These are phyloP conservation scores for Didymella sp. DNA, from an alignment of 2,329 filamentous ascomycete species.

Conservation along the genomic window DNA sequence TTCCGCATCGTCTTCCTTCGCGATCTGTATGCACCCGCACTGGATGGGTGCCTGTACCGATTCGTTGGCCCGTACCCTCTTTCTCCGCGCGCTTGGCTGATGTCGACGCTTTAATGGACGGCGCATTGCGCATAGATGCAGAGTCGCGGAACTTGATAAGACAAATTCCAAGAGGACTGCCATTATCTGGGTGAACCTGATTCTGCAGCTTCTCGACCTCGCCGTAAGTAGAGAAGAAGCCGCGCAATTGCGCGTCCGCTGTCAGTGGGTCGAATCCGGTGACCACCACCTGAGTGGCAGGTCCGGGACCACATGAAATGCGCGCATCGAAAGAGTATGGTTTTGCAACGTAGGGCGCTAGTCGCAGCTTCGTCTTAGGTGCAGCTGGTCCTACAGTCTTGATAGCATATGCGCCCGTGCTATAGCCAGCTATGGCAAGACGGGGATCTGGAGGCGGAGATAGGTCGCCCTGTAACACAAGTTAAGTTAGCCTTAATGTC, in stretches of 20 bases:
- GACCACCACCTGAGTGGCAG: conserved; percentile 88
- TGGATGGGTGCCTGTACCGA: conserved; percentile 69
- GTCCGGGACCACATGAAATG: conserved; percentile 86
- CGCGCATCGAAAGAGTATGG: conserved; percentile 82
- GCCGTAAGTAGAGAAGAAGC: conserved; percentile 80
- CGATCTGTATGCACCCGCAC: conserved; percentile 89
- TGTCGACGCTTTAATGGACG: conserved; percentile 71
- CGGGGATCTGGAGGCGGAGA: conserved; percentile 82
- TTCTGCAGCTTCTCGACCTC: conserved; percentile 92
- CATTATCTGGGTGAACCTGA: conserved; percentile 92
- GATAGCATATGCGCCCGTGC: conserved; percentile 53
- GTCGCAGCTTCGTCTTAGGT: conserved; percentile 71
- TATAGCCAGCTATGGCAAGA: conserved; percentile 70
- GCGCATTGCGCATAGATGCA: conserved; percentile 57
- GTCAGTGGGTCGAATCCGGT: conserved; percentile 95
- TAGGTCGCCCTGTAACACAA: conserved; percentile 74
- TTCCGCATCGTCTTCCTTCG: conserved; percentile 81
- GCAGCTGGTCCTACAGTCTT: conserved; percentile 67
- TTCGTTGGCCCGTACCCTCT: conserved; percentile 77
- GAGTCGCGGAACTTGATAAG: conserved; percentile 87
- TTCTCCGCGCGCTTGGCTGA: conserved; percentile 83
- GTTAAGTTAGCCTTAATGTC: conserved; percentile 52
- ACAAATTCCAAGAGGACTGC: conserved; percentile 91
- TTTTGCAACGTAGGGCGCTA: conserved; percentile 78
- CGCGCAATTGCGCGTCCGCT: conserved; percentile 76